Base-by-base conservation (phyloP, 495 filamentous ascomycete species). In the Penicillium crystallinum region DNA sequence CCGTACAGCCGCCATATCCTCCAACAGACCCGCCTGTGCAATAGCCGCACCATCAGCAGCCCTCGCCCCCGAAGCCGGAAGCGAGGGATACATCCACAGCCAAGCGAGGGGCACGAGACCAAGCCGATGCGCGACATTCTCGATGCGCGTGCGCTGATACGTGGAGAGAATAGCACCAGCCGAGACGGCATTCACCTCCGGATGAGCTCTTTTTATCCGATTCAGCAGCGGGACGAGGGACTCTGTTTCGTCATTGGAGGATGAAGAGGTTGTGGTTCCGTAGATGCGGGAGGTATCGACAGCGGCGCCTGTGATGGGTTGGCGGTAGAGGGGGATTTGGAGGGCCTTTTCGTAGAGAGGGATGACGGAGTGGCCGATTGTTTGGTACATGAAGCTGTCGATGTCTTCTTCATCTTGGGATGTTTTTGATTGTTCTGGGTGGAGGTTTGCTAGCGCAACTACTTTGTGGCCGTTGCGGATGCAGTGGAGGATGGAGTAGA, bases 371-470 rank as follows among this genome's bases (percentile, higher is more conserved):
- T 97, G 91, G 34, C 93, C 93, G 45, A 95, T 88, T 1, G 95
- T 97, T 74, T 98, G 93, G 77, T 97, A 98, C 93, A 98, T 97
- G 82, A 90, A 96, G 77, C 89, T 95, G 71, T 98, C 87, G 57
- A 93, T 79, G 69, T 95, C 90, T 52, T 84, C 74, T 52, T 83
- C 79, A 40, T 75, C 75, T 7, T 59, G 17, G 29, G 38, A 5
- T 11, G 25, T 37, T 6, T 37, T 23, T 12, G 15, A 22, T 6
- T 44, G 49, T 37, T 61, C 61, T 17, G 93, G 90, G 63, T 89
- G 79, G 7, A 98, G 76, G 65, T 97, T 98, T 30, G 88, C 95
- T 12, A 97, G 72, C 5, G 95, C 93, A 49, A 96, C 80, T 49
- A 97, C 80, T 31, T 78, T 77, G 66, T 97, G 91, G 8, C 91